Percentiles rank a stretch among this genome's conserved stretches.
Conservation (phyloP, 1,284 basidiomycete genomes). For the Athelia sp. region DNA sequence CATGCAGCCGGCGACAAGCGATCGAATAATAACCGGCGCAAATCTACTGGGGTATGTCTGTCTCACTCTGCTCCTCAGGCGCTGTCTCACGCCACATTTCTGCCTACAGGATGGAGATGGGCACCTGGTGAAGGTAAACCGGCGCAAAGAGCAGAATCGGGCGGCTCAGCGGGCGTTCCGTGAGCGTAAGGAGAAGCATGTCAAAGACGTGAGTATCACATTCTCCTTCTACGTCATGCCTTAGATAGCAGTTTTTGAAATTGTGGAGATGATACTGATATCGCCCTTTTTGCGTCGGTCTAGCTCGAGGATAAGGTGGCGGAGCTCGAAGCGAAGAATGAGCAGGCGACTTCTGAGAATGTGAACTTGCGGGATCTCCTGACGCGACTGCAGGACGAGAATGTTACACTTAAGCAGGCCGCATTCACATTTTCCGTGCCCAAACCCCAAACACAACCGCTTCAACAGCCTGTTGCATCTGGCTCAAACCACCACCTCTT, state of each 20-base stretch:
- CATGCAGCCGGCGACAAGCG: conserved; percentile 21
- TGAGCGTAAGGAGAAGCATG: conserved; percentile 85
- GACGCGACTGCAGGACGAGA: conserved; percentile 73
- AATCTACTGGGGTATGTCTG: conserved; percentile 29
- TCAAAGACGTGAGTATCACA: conserved; percentile 71
- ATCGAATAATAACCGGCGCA: conserved; percentile 28
- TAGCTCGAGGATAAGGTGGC: conserved; percentile 83
- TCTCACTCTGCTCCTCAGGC: not conserved
- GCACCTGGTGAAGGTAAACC: not conserved
- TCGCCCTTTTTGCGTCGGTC: too few relatives aligned
- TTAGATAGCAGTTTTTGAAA: too few relatives aligned
- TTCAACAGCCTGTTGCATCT: conserved; percentile 12
- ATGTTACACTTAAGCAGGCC: conserved; percentile 64
- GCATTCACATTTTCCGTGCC: conserved; percentile 74
- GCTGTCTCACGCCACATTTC: not conserved
- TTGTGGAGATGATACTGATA: too few relatives aligned
- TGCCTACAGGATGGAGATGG: too few relatives aligned
- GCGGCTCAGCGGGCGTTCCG: conserved; percentile 84
- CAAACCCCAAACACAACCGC: conserved; percentile 25
- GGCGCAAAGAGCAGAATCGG: conserved; percentile 84
- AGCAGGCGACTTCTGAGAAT: conserved; percentile 62
- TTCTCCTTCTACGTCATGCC: too few relatives aligned
- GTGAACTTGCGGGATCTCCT: conserved; percentile 76
- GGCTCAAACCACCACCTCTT: conserved; percentile 22
- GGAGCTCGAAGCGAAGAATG: conserved; percentile 72